A percentile compares a stretch with the other conserved stretches of the same genome.
Evolutionary conservation across 2,329 filamentous ascomycete genomes (phyloP).

Genomic region (Ophioceras dolichostomum): DNA sequence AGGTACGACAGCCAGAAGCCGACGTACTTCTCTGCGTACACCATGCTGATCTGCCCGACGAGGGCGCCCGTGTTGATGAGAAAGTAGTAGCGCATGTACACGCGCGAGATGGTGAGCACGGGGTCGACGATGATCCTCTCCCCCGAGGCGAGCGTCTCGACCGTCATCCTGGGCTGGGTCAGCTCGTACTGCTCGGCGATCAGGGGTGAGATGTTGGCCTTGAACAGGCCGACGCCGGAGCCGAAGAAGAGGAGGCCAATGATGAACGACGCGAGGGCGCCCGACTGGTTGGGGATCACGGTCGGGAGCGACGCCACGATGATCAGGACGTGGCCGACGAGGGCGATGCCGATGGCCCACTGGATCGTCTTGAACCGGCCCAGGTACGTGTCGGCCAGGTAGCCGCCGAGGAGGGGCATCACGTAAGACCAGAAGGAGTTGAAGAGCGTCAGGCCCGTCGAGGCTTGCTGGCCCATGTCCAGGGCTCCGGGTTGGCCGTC

Average conservation of each 20-base stretch:
- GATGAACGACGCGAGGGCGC: conserved; percentile 53
- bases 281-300: conserved; percentile 45
- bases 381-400: conserved; percentile 55
- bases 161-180: conserved; percentile 40
- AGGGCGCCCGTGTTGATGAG: conserved; percentile 61
- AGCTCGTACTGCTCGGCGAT: conserved; percentile 55
- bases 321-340: conserved; percentile 54
- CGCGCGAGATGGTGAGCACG: conserved; percentile 52
- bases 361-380: conserved; percentile 66
- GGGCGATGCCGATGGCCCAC: conserved; percentile 51
- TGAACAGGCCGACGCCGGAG: conserved; percentile 68
- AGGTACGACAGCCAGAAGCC: conserved; percentile 65
- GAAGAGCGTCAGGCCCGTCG: conserved; percentile 33
- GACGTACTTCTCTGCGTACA: conserved; percentile 61
- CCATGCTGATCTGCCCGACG: conserved; percentile 51
- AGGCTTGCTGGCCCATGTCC: conserved; percentile 45
- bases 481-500: conserved; percentile 36
- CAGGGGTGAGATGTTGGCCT: conserved; percentile 66
- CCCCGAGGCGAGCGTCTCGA: conserved; percentile 41
- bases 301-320: conserved; percentile 51
- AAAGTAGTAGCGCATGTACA: conserved; percentile 54
- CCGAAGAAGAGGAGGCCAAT: conserved; percentile 43
- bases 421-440: conserved; percentile 44
- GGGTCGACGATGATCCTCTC: conserved; percentile 61
- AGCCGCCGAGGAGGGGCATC: conserved; percentile 21